A percentile compares a stretch with the other conserved stretches of the same genome.
Conservation (phyloP, 1,139 yeast genomes). For the Kodamaea arcana region DNA sequence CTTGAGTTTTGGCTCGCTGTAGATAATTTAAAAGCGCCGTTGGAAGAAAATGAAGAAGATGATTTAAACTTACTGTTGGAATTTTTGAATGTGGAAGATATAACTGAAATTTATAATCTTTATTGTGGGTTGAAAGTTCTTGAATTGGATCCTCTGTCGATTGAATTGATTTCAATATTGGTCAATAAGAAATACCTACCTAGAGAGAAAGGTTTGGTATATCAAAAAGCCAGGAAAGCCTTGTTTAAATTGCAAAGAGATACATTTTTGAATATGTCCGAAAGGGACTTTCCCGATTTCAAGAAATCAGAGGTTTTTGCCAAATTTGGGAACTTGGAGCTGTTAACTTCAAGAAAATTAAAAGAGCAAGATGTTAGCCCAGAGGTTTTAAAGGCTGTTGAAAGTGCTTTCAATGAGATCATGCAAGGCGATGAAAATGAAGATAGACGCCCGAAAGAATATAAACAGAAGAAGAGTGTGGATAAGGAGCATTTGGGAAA, state of each 20-base stretch:
- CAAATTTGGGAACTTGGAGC: constrained; percentile 32
- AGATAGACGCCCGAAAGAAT: constrained; percentile 4
- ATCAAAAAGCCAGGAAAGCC: constrained; percentile 50
- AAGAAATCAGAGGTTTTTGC: constrained; percentile 33
- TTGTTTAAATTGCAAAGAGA: constrained; percentile 55
- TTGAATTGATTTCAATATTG: constrained; percentile 6
- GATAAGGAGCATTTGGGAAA: no score
- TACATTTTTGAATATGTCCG: constrained; percentile 45
- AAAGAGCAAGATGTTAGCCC: constrained; percentile 24
- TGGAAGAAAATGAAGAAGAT: constrained; percentile 45
- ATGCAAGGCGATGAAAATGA: constrained; percentile 27
- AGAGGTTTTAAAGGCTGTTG: constrained; percentile 59
- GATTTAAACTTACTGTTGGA: constrained; percentile 29
- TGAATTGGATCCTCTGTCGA: constrained; percentile 7
- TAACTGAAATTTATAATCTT: constrained; percentile 18
- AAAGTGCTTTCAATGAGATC: constrained; percentile 65
- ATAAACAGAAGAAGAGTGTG: neutral
- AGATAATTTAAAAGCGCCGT: constrained; percentile 66
- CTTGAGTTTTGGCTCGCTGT: constrained; percentile 66
- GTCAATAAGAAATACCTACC: constrained; percentile 3
- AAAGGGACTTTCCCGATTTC: constrained; percentile 53
- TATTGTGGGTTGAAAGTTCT: constrained; percentile 5
- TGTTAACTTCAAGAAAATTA: neutral
- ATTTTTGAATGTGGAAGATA: constrained; percentile 45
- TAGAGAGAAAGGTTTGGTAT: constrained; percentile 9